Percentiles rank a stretch among this genome's conserved stretches.
These are phyloP conservation scores for Talaromyces rugulosus DNA, from an alignment of 2,329 filamentous ascomycete species.

Conservation along the genomic window DNA sequence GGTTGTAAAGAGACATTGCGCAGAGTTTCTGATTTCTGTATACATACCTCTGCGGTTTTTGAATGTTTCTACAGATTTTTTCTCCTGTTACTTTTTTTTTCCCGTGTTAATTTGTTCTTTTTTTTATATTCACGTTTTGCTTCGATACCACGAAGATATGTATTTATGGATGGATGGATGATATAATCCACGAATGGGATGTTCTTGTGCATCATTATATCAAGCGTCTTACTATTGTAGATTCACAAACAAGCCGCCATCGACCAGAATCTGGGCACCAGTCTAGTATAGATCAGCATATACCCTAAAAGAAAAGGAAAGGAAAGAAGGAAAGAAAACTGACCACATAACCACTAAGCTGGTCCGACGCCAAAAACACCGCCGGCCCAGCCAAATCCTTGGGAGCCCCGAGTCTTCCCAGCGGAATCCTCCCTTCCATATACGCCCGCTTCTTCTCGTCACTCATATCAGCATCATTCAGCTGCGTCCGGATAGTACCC, in stretches of 20 bases:
- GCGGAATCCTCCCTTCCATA: conserved; percentile 76
- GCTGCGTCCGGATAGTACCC: conserved; percentile 76
- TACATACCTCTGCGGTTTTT: conserved; percentile 6
- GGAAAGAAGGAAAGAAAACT: conserved; percentile 19
- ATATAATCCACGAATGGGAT: neutral
- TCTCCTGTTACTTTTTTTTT: neutral
- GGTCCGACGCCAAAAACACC: conserved; percentile 75
- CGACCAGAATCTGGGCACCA: conserved; percentile 77
- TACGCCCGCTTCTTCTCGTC: conserved; percentile 68
- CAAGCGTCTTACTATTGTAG: conserved; percentile 55
- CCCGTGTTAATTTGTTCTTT: neutral
- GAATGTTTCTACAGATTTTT: neutral
- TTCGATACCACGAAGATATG: conserved; percentile 10
- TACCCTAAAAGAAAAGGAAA: conserved; percentile 1
- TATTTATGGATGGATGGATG: conserved; percentile 11
- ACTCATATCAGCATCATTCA: conserved; percentile 78
- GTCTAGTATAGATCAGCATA: conserved; percentile 42
- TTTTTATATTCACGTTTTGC: neutral
- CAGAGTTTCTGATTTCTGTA: conserved; percentile 1
- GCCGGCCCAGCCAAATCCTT: conserved; percentile 77
- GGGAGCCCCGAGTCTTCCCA: conserved; percentile 69
- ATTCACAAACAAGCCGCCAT: conserved; percentile 87
- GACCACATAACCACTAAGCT: conserved; percentile 71
- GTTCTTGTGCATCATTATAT: neutral
- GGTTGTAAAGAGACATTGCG: neutral